Evolutionary conservation across 2,329 filamentous ascomycete species (phyloP).

Genomic region (Colletotrichum nymphaeae): DNA sequence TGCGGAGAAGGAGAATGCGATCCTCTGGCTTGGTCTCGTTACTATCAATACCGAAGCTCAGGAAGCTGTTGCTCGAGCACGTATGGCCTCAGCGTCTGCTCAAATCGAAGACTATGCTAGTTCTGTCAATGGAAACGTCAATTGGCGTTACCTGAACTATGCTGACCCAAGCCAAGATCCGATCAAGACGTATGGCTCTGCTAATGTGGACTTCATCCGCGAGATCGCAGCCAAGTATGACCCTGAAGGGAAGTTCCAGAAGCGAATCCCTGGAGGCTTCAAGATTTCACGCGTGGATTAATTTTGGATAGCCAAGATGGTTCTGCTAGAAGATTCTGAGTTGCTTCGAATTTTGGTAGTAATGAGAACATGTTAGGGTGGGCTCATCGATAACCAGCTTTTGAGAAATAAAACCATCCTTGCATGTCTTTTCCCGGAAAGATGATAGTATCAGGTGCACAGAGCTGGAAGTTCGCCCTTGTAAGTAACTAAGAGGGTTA

Average conservation of each 20-base stretch:
- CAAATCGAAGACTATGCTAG: conserved; percentile 24
- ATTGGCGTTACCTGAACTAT: conserved; percentile 60
- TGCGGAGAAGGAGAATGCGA: no score
- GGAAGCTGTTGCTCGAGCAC: background rate
- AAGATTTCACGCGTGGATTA: conserved; percentile 13
- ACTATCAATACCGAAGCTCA: background rate
- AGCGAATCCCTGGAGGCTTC: conserved; percentile 37
- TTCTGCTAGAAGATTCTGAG: no score
- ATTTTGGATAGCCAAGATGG: no score
- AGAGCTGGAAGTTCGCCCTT: no score
- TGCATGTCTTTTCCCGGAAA: no score
- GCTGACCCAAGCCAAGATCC: conserved; percentile 50
- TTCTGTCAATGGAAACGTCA: conserved; percentile 38
- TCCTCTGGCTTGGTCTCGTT: no score
- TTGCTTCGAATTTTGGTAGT: no score
- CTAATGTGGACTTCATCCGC: conserved; percentile 45
- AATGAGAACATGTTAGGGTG: no score
- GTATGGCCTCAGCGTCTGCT: conserved; percentile 7
- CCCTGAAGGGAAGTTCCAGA: conserved; percentile 47
- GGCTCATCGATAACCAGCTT: no score
- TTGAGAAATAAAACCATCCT: no score
- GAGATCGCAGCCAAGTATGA: conserved; percentile 46
- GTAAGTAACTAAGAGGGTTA: no score
- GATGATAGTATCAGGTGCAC: no score
- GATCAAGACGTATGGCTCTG: conserved; percentile 48